phyloP scores from a whole-genome alignment of 441 rosid genomes.

The Francoa sonchifolia region DNA sequence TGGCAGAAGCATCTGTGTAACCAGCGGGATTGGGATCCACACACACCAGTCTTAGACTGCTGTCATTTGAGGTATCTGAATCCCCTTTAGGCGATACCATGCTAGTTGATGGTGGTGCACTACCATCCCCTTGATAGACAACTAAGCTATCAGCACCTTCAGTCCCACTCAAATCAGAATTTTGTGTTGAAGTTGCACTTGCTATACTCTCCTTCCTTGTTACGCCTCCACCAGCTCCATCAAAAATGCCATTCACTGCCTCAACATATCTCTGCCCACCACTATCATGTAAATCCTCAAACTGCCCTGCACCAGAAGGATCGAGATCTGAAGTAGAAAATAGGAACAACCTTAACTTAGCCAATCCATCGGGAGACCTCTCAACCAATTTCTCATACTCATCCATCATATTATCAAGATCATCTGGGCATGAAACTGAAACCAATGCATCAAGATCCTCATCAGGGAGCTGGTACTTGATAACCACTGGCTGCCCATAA shows the following conservation, averaged over 20 bases:
- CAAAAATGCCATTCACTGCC: conserved; percentile 49
- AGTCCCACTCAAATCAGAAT: conserved; percentile 48
- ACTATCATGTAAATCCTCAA: conserved; percentile 37
- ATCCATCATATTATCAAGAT: conserved; percentile 75
- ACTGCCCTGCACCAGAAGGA: conserved; percentile 30
- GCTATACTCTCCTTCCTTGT: conserved; percentile 51
- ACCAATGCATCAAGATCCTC: conserved; percentile 82
- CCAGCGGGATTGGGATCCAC: conserved; percentile 22
- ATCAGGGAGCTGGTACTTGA: conserved; percentile 71
- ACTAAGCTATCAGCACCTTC: conserved; percentile 34
- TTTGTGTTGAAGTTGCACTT: conserved; percentile 54
- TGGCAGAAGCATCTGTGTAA: conserved; percentile 26
- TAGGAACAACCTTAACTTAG: conserved; percentile 52
- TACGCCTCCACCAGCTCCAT: conserved; percentile 22
- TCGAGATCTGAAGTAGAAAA: conserved; percentile 44
- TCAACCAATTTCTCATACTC: conserved; percentile 54
- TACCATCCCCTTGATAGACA: conserved; percentile 23
- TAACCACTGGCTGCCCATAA: conserved; percentile 43
- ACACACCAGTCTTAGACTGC: conserved; percentile 16
- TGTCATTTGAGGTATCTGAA: conserved; percentile 20
- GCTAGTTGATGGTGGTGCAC: conserved; percentile 22
- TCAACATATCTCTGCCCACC: conserved; percentile 59
- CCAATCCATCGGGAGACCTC: conserved; percentile 49
- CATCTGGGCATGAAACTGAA: conserved; percentile 62
- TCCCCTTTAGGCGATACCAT: conserved; percentile 23